These are phyloP conservation scores for Lachnellula occidentalis DNA, from an alignment of 2,329 filamentous ascomycete genomes.

Conservation along the genomic window DNA sequence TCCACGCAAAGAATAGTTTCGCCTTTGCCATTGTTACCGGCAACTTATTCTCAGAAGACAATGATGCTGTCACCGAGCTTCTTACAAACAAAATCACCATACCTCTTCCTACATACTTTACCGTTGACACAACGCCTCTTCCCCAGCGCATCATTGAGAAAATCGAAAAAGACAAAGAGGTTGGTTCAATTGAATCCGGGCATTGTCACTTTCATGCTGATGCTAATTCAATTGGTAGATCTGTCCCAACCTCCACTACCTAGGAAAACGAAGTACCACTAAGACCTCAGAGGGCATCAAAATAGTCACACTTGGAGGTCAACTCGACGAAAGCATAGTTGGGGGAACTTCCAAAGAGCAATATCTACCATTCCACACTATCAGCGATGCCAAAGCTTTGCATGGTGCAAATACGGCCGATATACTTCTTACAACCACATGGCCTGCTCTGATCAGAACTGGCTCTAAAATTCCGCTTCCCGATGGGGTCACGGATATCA, in stretches of 20 bases:
- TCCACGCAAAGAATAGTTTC: constrained; percentile 86
- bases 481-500: constrained; percentile 45
- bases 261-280: constrained; percentile 79
- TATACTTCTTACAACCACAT: constrained; percentile 80
- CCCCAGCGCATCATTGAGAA: constrained; percentile 66
- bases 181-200: constrained; percentile 23
- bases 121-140: constrained; percentile 67
- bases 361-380: constrained; percentile 71
- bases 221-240: constrained; percentile 42
- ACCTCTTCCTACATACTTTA: constrained; percentile 86
- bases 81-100: constrained; percentile 67
- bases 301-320: constrained; percentile 81
- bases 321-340: constrained; percentile 55
- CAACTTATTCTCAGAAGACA: constrained; percentile 69
- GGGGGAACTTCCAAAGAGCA: constrained; percentile 63
- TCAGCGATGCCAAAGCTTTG: constrained; percentile 69
- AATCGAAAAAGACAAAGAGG: constrained; percentile 62
- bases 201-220: background rate
- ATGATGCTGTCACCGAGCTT: constrained; percentile 56
- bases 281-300: constrained; percentile 87
- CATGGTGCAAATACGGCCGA: constrained; percentile 74
- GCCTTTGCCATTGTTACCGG: constrained; percentile 79
- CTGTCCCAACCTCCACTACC: constrained; percentile 84
- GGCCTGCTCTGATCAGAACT: constrained; percentile 69
- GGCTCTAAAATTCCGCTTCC: constrained; percentile 61